Conservation (phyloP, 2,329 filamentous ascomycete species). For the Esteya vermicola region DNA sequence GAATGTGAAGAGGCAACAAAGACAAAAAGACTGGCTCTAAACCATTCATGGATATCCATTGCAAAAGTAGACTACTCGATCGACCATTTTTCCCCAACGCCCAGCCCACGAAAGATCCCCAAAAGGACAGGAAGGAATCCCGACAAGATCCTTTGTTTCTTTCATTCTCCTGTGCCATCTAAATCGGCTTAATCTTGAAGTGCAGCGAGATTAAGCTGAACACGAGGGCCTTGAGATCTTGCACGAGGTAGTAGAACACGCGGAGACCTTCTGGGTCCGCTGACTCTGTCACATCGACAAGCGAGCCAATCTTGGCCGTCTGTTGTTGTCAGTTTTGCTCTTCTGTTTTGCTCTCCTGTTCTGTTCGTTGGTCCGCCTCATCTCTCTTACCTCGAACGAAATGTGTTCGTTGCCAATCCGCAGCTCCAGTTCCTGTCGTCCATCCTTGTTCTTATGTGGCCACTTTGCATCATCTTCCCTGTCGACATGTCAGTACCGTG, state of each 20-base stretch:
- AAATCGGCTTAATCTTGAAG: slow-evolving; percentile 87
- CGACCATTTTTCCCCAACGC: no score
- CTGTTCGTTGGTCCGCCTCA: neutral
- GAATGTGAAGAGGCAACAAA: no score
- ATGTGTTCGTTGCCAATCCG: slow-evolving; percentile 90
- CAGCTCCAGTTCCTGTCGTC: slow-evolving; percentile 91
- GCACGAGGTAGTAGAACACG: slow-evolving; percentile 97
- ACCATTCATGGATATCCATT: no score
- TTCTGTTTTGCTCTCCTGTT: neutral
- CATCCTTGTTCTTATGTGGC: slow-evolving; percentile 99
- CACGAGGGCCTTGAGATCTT: slow-evolving; percentile 90
- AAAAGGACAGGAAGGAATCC: neutral
- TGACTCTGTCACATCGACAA: slow-evolving; percentile 93
- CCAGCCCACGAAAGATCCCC: neutral
- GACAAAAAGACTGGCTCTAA: no score
- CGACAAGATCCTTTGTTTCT: no score
- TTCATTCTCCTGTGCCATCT: neutral
- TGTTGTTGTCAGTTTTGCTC: slow-evolving; percentile 21
- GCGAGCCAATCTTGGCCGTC: slow-evolving; percentile 95
- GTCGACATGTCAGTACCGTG: slow-evolving; percentile 3
- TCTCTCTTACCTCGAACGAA: slow-evolving; percentile 67
- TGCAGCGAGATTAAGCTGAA: slow-evolving; percentile 94
- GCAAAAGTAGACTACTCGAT: no score
- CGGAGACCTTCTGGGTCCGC: slow-evolving; percentile 89
- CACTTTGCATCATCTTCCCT: slow-evolving; percentile 98